Percentiles rank a stretch among this genome's conserved stretches.
Evolutionary conservation across 768 basidiomycete species (phyloP).

Genomic region (Termitomyces sp.): DNA sequence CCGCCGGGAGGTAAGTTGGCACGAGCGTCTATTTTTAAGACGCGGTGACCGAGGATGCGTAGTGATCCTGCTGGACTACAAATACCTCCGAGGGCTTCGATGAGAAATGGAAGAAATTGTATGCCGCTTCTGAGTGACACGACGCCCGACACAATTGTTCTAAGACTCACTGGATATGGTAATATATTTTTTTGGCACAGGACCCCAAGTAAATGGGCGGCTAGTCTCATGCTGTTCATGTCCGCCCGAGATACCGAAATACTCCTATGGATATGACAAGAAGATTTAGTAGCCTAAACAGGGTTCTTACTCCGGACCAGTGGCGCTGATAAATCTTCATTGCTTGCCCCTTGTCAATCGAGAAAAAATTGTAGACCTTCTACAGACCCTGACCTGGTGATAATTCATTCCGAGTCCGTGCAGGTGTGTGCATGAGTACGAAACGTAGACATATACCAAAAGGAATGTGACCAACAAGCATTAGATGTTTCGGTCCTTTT

Average conservation of each 20-base stretch:
- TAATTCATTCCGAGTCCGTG: not conserved
- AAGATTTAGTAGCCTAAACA: not conserved
- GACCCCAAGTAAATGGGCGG: not conserved
- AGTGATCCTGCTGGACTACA: slow-evolving; percentile 9
- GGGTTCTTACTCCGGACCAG: slow-evolving; percentile 10
- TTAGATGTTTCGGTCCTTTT: not conserved
- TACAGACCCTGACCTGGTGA: not conserved
- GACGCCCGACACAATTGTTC: not conserved
- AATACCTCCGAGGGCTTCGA: slow-evolving; percentile 11
- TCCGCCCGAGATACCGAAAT: slow-evolving; percentile 7
- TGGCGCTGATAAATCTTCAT: slow-evolving; percentile 8
- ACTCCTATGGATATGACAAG: not conserved
- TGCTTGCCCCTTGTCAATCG: not conserved
- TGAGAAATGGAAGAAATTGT: slow-evolving; percentile 8
- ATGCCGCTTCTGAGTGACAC: not conserved
- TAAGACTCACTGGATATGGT: not conserved
- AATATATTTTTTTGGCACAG: not conserved
- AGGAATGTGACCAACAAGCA: not conserved
- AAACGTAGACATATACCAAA: not conserved
- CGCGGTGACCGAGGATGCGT: slow-evolving; percentile 15
- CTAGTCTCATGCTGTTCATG: not conserved
- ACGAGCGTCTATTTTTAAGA: slow-evolving; percentile 9
- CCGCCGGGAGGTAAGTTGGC: slow-evolving; percentile 10
- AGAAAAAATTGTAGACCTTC: slow-evolving; percentile 1
- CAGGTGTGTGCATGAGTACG: not conserved